phyloP scores from a whole-genome alignment of 2,329 filamentous ascomycete genomes.

The Diatrype stigma region DNA sequence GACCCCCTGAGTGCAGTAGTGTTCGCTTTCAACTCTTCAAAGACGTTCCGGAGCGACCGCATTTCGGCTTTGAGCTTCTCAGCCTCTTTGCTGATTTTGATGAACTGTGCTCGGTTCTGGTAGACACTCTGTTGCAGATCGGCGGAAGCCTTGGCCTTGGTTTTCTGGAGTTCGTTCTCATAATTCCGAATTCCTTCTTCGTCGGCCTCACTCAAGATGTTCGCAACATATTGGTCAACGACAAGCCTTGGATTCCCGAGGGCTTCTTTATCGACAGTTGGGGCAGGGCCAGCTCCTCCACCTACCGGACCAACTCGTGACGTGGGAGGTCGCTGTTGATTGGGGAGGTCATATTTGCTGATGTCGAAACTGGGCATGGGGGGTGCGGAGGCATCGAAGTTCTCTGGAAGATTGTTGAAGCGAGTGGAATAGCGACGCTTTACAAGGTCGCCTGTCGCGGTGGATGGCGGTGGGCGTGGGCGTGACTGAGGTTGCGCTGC shows the following conservation, averaged over 20 bases:
- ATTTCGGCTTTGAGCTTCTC: constrained; percentile 97
- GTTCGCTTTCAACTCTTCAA: constrained; percentile 85
- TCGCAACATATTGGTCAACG: constrained; percentile 74
- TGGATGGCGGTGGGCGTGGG: constrained; percentile 41
- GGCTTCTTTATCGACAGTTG: constrained; percentile 71
- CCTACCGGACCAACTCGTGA: constrained; percentile 43
- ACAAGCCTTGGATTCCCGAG: constrained; percentile 75
- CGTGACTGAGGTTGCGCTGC: constrained; percentile 30
- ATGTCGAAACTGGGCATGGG: constrained; percentile 56
- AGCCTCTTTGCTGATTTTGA: constrained; percentile 98
- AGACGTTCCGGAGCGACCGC: constrained; percentile 82
- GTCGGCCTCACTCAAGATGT: constrained; percentile 75
- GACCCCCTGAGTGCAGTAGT: constrained; percentile 61
- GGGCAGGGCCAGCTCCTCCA: constrained; percentile 44
- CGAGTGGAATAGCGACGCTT: constrained; percentile 93
- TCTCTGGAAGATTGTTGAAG: constrained; percentile 72
- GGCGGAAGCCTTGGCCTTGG: constrained; percentile 72
- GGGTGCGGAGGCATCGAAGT: constrained; percentile 65
- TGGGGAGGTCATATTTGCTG: constrained; percentile 49
- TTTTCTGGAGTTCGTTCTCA: constrained; percentile 68
- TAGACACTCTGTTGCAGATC: constrained; percentile 95
- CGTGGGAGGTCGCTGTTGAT: constrained; percentile 46
- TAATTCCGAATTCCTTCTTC: constrained; percentile 84
- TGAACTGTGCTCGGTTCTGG: constrained; percentile 96
- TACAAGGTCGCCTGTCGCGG: constrained; percentile 73